Evolutionary conservation across 257 asterid species (phyloP).

Genomic region (Solanum etuberosum): DNA sequence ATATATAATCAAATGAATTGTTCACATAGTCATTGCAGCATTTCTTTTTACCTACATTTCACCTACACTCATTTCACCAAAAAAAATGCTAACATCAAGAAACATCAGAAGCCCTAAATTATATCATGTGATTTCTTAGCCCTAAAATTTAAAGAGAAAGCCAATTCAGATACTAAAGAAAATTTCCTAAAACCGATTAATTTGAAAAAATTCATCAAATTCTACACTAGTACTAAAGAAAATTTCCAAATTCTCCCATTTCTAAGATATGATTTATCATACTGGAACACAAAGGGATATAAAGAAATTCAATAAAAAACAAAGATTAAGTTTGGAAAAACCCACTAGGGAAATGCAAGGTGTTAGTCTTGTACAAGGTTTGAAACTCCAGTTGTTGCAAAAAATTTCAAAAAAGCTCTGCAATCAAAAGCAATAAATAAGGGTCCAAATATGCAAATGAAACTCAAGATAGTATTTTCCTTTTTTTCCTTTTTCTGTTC

Average conservation of each 20-base stretch:
- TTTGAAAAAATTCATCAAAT: too few species aligned
- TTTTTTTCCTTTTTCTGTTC: too few species aligned
- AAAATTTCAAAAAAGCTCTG: conserved; percentile 26
- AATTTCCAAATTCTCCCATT: not conserved
- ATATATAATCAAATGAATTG: not conserved
- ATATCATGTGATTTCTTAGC: not conserved
- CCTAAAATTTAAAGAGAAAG: too few species aligned
- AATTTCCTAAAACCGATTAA: too few species aligned
- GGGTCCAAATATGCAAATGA: not conserved
- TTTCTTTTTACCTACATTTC: not conserved
- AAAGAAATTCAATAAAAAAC: too few species aligned
- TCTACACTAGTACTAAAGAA: not conserved
- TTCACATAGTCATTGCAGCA: not conserved
- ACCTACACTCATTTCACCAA: too few species aligned
- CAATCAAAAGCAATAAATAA: not conserved
- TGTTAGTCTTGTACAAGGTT: conserved; percentile 13
- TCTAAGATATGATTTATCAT: not conserved
- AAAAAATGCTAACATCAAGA: not conserved
- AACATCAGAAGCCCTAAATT: not conserved
- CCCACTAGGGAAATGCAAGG: conserved; percentile 40
- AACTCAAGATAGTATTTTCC: not conserved
- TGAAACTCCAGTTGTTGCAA: conserved; percentile 25
- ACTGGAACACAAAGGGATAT: not conserved
- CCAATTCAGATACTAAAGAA: too few species aligned
- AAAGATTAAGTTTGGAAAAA: not conserved